Conservation (phyloP, 495 filamentous ascomycete species). For the Thermochaetoides thermophila region DNA sequence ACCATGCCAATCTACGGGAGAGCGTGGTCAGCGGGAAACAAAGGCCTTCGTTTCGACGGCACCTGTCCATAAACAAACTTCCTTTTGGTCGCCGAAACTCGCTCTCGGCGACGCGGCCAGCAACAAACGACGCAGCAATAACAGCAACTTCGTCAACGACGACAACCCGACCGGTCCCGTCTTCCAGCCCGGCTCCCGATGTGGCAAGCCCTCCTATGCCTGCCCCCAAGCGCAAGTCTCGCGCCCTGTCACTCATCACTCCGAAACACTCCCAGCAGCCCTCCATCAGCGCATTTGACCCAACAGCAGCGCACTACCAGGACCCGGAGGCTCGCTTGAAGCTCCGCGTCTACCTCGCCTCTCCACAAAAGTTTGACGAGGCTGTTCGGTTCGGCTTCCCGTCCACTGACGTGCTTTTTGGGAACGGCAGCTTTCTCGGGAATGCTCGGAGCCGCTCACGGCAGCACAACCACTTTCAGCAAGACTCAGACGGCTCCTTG, state of each 20-base stretch:
- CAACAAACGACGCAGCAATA: conserved; percentile 22
- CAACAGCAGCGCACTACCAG: conserved; percentile 68
- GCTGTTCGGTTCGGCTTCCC: conserved; percentile 89
- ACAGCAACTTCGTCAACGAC: conserved; percentile 21
- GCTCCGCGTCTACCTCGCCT: conserved; percentile 74
- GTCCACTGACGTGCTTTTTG: conserved; percentile 34
- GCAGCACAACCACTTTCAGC: conserved; percentile 1
- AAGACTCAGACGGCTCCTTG: conserved; percentile 14
- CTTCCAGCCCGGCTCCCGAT: conserved; percentile 3
- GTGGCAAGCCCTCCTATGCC: not conserved
- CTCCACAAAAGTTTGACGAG: conserved; percentile 91
- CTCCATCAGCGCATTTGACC: conserved; percentile 47
- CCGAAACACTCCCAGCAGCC: conserved; percentile 32
- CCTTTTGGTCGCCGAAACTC: conserved; percentile 37
- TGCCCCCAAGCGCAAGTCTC: conserved; percentile 31
- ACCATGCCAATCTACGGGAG: conserved; percentile 33
- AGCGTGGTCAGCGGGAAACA: conserved; percentile 25
- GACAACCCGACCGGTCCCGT: conserved; percentile 17
- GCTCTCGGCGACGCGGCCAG: conserved; percentile 27
- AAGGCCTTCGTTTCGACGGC: conserved; percentile 36
- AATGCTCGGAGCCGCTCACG: no score
- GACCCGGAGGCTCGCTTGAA: conserved; percentile 82
- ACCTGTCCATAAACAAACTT: conserved; percentile 38
- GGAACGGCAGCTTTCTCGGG: no score
- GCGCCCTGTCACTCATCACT: conserved; percentile 33